Evolutionary conservation across 2,329 filamentous ascomycete species (phyloP).

Genomic region (Diaporthe sp.): DNA sequence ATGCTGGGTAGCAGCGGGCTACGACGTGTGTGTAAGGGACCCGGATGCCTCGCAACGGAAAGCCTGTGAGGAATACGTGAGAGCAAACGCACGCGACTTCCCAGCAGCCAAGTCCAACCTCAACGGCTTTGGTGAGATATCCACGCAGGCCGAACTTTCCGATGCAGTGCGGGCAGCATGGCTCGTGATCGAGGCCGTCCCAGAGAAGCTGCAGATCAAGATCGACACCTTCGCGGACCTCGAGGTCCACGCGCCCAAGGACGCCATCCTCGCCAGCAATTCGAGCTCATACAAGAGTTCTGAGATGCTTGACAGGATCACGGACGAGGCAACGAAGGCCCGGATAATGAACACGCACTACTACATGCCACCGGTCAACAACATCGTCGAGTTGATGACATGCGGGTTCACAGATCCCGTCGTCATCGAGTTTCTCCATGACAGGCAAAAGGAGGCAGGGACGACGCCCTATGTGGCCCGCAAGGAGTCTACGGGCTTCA

Average conservation of each 20-base stretch:
- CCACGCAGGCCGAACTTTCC: constrained; percentile 49
- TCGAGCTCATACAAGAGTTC: constrained; percentile 62
- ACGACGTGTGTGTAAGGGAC: constrained; percentile 54
- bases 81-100: constrained; percentile 46
- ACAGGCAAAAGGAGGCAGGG: constrained; percentile 43
- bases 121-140: constrained; percentile 40
- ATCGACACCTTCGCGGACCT: constrained; percentile 58
- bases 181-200: constrained; percentile 65
- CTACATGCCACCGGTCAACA: constrained; percentile 46
- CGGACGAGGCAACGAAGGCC: constrained; percentile 44
- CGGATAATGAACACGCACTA: constrained; percentile 49
- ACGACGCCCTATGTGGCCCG: constrained; percentile 41
- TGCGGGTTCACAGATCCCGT: constrained; percentile 41
- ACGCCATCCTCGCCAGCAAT: constrained; percentile 62
- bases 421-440: constrained; percentile 44
- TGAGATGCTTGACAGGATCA: constrained; percentile 57
- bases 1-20: constrained; percentile 54
- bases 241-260: constrained; percentile 51
- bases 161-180: constrained; percentile 56
- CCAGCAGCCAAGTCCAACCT: constrained; percentile 35
- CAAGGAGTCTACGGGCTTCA: constrained; percentile 46
- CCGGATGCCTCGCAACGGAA: constrained; percentile 48
- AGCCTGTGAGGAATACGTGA: constrained; percentile 52
- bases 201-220: constrained; percentile 61
- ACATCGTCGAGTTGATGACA: constrained; percentile 49